phyloP scores from a whole-genome alignment of 192 early-diverging fungal species.

The Ambispora gerdemannii region DNA sequence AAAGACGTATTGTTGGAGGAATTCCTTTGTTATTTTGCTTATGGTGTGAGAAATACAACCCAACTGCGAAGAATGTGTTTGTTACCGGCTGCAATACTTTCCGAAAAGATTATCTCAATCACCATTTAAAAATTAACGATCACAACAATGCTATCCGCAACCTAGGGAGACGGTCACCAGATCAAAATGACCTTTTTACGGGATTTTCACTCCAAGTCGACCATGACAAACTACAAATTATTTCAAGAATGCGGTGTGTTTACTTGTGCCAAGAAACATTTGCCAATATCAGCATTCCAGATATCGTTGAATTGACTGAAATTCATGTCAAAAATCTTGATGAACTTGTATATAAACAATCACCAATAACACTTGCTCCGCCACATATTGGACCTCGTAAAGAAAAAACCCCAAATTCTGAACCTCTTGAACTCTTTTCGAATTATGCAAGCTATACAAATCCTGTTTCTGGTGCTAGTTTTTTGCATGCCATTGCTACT shows the following conservation, averaged over 20 bases:
- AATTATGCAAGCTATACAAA: conserved; percentile 9
- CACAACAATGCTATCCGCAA: not conserved
- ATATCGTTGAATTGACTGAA: not conserved
- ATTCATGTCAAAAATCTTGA: not conserved
- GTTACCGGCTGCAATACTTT: not conserved
- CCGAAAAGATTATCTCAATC: not conserved
- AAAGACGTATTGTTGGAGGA: too few species aligned
- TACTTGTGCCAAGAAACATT: not conserved
- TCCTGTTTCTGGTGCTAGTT: not conserved
- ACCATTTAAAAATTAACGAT: not conserved
- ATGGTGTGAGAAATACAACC: too few species aligned
- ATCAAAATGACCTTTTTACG: not conserved
- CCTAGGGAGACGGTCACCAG: not conserved
- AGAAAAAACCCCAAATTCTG: not conserved
- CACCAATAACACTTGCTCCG: not conserved
- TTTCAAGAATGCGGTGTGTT: not conserved
- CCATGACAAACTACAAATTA: conserved; percentile 1
- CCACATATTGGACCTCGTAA: not conserved
- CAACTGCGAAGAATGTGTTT: too few species aligned
- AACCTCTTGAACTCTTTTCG: not conserved
- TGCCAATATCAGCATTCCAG: not conserved
- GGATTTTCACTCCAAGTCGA: not conserved
- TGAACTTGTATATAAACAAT: conserved; percentile 12
- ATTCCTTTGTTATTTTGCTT: too few species aligned
- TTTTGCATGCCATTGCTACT: conserved; percentile 13